Conservation (phyloP, 2,329 filamentous ascomycete species). For the Dothideomycetes sp. region DNA sequence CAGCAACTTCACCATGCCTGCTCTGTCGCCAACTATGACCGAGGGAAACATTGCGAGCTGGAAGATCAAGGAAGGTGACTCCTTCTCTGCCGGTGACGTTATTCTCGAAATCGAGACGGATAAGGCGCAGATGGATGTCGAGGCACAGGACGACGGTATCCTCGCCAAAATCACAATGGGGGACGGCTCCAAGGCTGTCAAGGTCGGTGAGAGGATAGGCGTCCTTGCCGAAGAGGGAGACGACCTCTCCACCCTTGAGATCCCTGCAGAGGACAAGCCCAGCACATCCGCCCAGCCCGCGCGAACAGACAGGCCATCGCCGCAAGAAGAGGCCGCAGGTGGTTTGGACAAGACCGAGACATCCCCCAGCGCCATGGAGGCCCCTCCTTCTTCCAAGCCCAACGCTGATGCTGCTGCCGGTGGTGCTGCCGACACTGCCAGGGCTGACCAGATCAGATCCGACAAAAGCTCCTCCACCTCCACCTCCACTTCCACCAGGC, state of each 20-base stretch:
- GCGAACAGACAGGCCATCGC: conserved; percentile 13
- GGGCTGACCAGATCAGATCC: conserved; percentile 5
- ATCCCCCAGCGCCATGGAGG: conserved; percentile 14
- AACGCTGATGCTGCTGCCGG: conserved; percentile 12
- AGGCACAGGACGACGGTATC: conserved; percentile 81
- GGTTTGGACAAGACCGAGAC: conserved; percentile 13
- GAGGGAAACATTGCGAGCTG: conserved; percentile 80
- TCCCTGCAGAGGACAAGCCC: conserved; percentile 57
- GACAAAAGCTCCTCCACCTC: conserved; percentile 6
- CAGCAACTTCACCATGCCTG: conserved; percentile 84
- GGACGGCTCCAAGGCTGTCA: conserved; percentile 64
- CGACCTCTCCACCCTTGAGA: conserved; percentile 61
- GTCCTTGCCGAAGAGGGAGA: conserved; percentile 74
- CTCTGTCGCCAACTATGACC: conserved; percentile 85
- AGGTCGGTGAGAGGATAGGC: conserved; percentile 71
- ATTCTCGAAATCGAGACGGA: conserved; percentile 88
- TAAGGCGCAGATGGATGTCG: conserved; percentile 90
- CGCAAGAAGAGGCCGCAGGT: conserved; percentile 13
- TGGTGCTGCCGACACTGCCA: conserved; percentile 9
- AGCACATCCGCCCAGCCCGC: conserved; percentile 23
- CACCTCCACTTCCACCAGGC: conserved; percentile 17
- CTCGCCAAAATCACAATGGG: conserved; percentile 69
- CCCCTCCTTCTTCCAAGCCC: conserved; percentile 18
- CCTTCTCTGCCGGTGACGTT: conserved; percentile 73
- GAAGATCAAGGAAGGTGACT: conserved; percentile 80